Evolutionary conservation across 2,329 filamentous ascomycete genomes (phyloP).

Genomic region (Corynespora cassiicola): DNA sequence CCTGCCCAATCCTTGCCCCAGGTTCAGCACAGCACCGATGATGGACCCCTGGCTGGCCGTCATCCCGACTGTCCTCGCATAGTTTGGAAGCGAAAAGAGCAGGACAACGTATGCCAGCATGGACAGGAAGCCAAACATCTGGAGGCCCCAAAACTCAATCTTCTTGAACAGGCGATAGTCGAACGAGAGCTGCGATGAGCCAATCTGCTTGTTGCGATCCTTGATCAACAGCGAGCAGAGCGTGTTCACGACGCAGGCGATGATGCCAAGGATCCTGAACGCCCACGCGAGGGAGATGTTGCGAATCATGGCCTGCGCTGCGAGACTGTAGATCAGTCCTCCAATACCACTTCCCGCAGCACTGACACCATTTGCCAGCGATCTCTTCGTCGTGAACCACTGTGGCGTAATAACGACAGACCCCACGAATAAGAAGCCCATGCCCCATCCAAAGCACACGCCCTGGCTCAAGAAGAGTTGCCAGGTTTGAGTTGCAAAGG

Average conservation of each 20-base stretch:
- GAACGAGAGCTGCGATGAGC: slow-evolving; percentile 71
- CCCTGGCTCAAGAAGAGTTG: slow-evolving; percentile 79
- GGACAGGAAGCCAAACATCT: slow-evolving; percentile 73
- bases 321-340: slow-evolving; percentile 73
- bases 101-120: slow-evolving; percentile 78
- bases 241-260: slow-evolving; percentile 69
- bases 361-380: slow-evolving; percentile 72
- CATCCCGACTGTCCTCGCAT: slow-evolving; percentile 72
- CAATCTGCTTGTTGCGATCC: slow-evolving; percentile 75
- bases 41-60: slow-evolving; percentile 71
- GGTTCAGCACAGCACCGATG: slow-evolving; percentile 75
- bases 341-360: slow-evolving; percentile 77
- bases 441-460: slow-evolving; percentile 76
- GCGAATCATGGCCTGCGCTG: slow-evolving; percentile 71
- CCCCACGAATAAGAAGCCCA: slow-evolving; percentile 78
- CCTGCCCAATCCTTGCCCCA: slow-evolving; percentile 70
- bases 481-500: slow-evolving; percentile 73
- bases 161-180: slow-evolving; percentile 67
- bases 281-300: slow-evolving; percentile 70
- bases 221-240: slow-evolving; percentile 68
- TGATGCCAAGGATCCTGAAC: slow-evolving; percentile 69
- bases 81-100: slow-evolving; percentile 79
- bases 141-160: slow-evolving; percentile 68
- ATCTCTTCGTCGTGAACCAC: slow-evolving; percentile 74
- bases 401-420: slow-evolving; percentile 73